phyloP scores from a whole-genome alignment of 2,329 filamentous ascomycete species.

The Sporothrix variecibatus region DNA sequence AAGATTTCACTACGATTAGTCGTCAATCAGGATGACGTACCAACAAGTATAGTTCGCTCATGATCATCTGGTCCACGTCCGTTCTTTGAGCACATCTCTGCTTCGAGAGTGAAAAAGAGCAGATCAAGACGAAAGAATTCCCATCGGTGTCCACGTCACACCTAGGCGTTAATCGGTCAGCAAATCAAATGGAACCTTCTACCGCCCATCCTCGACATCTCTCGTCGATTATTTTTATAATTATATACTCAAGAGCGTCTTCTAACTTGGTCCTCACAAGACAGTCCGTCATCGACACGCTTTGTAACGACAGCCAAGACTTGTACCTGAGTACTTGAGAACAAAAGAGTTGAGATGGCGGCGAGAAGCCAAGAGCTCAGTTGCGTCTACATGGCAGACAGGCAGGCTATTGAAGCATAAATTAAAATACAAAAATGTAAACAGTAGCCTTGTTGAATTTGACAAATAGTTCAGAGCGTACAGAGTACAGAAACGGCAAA shows the following conservation, averaged over 20 bases:
- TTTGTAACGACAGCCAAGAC: not conserved
- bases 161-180: not conserved
- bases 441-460: not conserved
- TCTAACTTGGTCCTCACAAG: not conserved
- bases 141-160: not conserved
- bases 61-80: slow-evolving; percentile 11
- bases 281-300: not conserved
- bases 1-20: not conserved
- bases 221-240: not conserved
- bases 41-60: not conserved
- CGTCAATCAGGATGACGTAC: not conserved
- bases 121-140: not conserved
- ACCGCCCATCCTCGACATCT: not conserved
- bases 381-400: not conserved
- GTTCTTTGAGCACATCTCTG: not conserved
- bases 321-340: not conserved
- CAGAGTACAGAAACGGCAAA: not conserved
- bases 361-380: not conserved
- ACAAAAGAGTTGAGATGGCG: not conserved
- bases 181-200: not conserved
- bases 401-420: not conserved
- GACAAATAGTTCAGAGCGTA: not conserved
- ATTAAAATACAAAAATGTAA: slow-evolving; percentile 9
- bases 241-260: not conserved
- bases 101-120: not conserved